These are phyloP conservation scores for Fusarium staphyleae DNA, from an alignment of 2,329 filamentous ascomycete species.

Conservation along the genomic window DNA sequence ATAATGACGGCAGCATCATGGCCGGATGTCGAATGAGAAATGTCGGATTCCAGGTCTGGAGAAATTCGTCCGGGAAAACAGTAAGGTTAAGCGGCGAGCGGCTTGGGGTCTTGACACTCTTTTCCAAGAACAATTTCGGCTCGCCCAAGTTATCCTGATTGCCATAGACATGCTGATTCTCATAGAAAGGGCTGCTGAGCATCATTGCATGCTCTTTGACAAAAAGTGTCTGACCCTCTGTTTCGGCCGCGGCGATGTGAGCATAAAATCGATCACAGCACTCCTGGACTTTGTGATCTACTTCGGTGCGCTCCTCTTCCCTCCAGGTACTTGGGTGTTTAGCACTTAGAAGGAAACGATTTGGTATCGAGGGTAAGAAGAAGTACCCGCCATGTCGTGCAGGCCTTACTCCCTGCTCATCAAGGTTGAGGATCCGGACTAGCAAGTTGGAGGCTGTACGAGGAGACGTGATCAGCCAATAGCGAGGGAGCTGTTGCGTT, in stretches of 20 bases:
- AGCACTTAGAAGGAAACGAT: slow-evolving; percentile 1
- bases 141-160: background rate
- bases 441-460: slow-evolving; percentile 32
- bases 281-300: background rate
- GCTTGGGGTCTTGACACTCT: slow-evolving; percentile 2
- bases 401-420: slow-evolving; percentile 27
- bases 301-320: slow-evolving; percentile 4
- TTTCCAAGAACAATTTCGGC: background rate
- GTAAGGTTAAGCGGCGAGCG: slow-evolving; percentile 29
- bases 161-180: slow-evolving; percentile 3
- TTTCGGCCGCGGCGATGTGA: slow-evolving; percentile 19
- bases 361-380: slow-evolving; percentile 15
- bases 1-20: slow-evolving; percentile 23
- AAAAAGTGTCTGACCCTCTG: slow-evolving; percentile 15
- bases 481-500: slow-evolving; percentile 9
- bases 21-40: slow-evolving; percentile 34
- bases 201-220: slow-evolving; percentile 29
- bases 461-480: slow-evolving; percentile 29
- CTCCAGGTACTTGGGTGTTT: slow-evolving; percentile 26
- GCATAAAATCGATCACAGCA: slow-evolving; percentile 20
- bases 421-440: slow-evolving; percentile 32
- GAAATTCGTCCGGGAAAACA: slow-evolving; percentile 30
- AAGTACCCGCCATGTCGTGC: slow-evolving; percentile 26
- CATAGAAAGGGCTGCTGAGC: slow-evolving; percentile 17
- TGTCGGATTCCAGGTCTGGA: slow-evolving; percentile 33